These are phyloP conservation scores for Scutellaria galericulata DNA, from an alignment of 257 asterid species.

Conservation along the genomic window DNA sequence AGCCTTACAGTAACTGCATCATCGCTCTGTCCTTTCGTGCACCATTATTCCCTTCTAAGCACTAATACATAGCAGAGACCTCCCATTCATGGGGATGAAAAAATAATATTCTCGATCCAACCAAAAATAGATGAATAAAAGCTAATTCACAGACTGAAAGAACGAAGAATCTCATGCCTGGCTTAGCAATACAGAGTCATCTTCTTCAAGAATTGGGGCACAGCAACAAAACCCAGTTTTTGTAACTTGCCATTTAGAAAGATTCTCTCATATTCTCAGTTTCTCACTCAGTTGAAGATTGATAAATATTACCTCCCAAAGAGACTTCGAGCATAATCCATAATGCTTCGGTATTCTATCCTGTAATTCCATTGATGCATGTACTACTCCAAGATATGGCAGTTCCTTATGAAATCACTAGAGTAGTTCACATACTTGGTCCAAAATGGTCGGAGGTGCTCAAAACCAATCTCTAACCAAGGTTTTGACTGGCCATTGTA, in stretches of 20 bases:
- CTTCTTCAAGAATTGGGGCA: slow-evolving; percentile 47
- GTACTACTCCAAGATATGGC: slow-evolving; percentile 92
- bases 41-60: slow-evolving; percentile 51
- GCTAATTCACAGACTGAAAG: slow-evolving; percentile 68
- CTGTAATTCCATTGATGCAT: slow-evolving; percentile 30
- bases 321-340: slow-evolving; percentile 35
- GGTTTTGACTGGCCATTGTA: slow-evolving; percentile 98
- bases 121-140: slow-evolving; percentile 52
- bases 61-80: slow-evolving; percentile 40
- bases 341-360: slow-evolving; percentile 36
- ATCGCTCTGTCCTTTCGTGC: slow-evolving; percentile 43
- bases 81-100: slow-evolving; percentile 46
- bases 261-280: slow-evolving; percentile 42
- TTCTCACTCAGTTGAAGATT: slow-evolving; percentile 36
- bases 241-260: slow-evolving; percentile 38
- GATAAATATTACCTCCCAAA: slow-evolving; percentile 46
- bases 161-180: slow-evolving; percentile 62
- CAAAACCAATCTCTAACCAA: slow-evolving; percentile 97
- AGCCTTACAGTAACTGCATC: slow-evolving; percentile 47
- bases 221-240: slow-evolving; percentile 39
- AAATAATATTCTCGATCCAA: slow-evolving; percentile 55
- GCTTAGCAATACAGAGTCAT: slow-evolving; percentile 42
- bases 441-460: slow-evolving; percentile 99
- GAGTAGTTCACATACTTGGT: slow-evolving; percentile 91
- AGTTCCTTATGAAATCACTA: slow-evolving; percentile 78